These are phyloP conservation scores for Aspergillus indologenus DNA, from an alignment of 495 filamentous ascomycete species.

Conservation along the genomic window DNA sequence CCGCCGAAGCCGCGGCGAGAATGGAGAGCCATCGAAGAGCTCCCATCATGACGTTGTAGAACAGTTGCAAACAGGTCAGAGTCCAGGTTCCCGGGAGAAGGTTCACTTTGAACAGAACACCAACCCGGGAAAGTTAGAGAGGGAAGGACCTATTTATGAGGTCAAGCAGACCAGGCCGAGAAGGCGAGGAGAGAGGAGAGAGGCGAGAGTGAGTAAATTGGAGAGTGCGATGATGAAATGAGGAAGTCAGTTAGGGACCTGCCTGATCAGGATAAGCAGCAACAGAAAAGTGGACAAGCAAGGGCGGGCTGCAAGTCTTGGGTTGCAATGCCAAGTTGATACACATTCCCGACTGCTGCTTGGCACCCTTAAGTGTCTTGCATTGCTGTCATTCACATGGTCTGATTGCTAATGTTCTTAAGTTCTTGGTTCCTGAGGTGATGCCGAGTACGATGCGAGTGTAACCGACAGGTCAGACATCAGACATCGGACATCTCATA, in stretches of 20 bases:
- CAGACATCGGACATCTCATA: background rate
- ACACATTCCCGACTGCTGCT: background rate
- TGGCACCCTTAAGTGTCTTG: background rate
- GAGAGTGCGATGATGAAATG: background rate
- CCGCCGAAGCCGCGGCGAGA: constrained; percentile 18
- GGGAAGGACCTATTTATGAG: constrained; percentile 4
- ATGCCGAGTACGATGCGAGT: background rate
- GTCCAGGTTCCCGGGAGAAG: background rate
- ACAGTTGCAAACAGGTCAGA: background rate
- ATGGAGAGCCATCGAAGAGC: constrained; percentile 18
- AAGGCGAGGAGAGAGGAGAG: background rate
- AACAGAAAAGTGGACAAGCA: background rate
- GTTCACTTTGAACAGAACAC: background rate
- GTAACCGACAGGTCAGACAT: background rate
- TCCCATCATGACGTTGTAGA: constrained; percentile 12
- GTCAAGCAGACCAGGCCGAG: background rate
- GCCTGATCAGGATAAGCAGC: constrained; percentile 6
- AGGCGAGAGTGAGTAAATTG: background rate
- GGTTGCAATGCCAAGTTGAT: constrained; percentile 32
- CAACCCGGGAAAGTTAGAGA: background rate
- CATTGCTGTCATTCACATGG: background rate
- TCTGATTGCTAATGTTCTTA: too few relatives aligned
- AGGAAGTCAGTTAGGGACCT: background rate
- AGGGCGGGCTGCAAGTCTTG: constrained; percentile 13
- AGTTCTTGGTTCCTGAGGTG: too few relatives aligned